Evolutionary conservation across 2,329 filamentous ascomycete species (phyloP).

Genomic region (Endoconidiophora polonica): DNA sequence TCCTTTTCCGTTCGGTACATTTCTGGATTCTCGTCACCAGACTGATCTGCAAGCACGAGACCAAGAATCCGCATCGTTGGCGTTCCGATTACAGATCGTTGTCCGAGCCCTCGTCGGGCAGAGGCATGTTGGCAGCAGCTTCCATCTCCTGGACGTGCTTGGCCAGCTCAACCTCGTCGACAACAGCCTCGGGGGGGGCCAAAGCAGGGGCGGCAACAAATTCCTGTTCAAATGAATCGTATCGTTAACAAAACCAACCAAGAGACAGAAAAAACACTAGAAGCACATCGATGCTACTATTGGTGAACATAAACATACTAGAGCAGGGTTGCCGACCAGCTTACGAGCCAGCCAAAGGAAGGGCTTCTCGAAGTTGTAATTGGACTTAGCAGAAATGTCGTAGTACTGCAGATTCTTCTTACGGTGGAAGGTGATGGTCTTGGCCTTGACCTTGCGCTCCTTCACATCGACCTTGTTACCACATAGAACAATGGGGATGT

Average conservation of each 20-base stretch:
- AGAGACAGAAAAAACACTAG: background rate
- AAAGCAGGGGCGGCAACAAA: slow-evolving; percentile 93
- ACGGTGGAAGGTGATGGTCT: slow-evolving; percentile 99
- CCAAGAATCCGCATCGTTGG: slow-evolving; percentile 8
- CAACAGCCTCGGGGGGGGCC: slow-evolving; percentile 78
- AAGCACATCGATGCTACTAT: background rate
- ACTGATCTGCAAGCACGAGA: slow-evolving; percentile 9
- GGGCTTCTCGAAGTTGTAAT: slow-evolving; percentile 99
- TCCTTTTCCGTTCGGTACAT: slow-evolving; percentile 12
- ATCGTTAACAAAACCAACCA: slow-evolving; percentile 17
- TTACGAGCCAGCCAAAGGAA: slow-evolving; percentile 99
- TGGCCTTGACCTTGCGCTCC: slow-evolving; percentile 99
- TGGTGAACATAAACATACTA: slow-evolving; percentile 38
- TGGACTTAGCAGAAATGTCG: slow-evolving; percentile 98
- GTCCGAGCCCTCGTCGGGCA: slow-evolving; percentile 87
- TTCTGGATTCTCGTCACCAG: slow-evolving; percentile 12
- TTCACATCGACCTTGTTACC: slow-evolving; percentile 99
- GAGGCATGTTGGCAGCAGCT: slow-evolving; percentile 61
- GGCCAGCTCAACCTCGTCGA: slow-evolving; percentile 68
- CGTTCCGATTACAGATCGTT: slow-evolving; percentile 38
- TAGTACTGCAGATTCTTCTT: slow-evolving; percentile 99
- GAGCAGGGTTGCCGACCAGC: slow-evolving; percentile 79
- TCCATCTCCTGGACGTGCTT: slow-evolving; percentile 83
- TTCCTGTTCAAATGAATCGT: slow-evolving; percentile 39
- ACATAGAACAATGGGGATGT: slow-evolving; percentile 93